These are phyloP conservation scores for Ochetophila trinervis DNA, from an alignment of 306 rosid species.

Conservation along the genomic window DNA sequence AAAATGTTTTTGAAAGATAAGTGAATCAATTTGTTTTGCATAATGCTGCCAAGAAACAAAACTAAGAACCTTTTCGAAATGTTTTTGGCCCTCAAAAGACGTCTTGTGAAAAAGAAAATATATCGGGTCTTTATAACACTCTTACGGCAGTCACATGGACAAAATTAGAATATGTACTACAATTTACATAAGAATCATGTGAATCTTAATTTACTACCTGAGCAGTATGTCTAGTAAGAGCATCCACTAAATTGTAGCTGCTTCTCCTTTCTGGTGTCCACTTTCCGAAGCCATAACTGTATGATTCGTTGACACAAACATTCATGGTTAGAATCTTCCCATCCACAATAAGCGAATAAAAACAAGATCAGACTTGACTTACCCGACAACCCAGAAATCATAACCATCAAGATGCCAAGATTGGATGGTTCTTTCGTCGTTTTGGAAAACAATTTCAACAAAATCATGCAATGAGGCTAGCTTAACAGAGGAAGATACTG, in stretches of 20 bases:
- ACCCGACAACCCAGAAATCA: conserved; percentile 97
- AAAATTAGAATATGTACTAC: neutral
- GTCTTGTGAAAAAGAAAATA: too few relatives aligned
- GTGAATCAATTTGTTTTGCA: too few relatives aligned
- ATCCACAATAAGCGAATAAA: conserved; percentile 5
- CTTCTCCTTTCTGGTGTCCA: conserved; percentile 65
- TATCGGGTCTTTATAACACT: too few relatives aligned
- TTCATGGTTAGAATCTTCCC: conserved; percentile 14
- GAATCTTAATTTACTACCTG: conserved; percentile 48
- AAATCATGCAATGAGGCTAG: conserved; percentile 68
- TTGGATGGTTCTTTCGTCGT: conserved; percentile 68
- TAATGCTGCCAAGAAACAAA: too few relatives aligned
- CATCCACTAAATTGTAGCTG: conserved; percentile 73
- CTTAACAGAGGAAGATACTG: conserved; percentile 58
- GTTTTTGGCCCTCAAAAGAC: too few relatives aligned
- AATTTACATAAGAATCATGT: neutral
- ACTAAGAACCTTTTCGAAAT: neutral
- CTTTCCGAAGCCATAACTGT: conserved; percentile 70
- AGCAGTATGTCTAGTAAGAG: conserved; percentile 86
- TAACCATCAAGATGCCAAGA: conserved; percentile 96
- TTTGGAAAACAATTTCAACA: conserved; percentile 81
- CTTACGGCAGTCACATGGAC: neutral
- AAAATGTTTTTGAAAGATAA: too few relatives aligned
- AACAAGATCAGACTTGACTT: conserved; percentile 26
- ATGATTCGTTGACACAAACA: conserved; percentile 15